Base-by-base conservation (phyloP, 169 alveolate species). In the Plasmodium adleri region DNA sequence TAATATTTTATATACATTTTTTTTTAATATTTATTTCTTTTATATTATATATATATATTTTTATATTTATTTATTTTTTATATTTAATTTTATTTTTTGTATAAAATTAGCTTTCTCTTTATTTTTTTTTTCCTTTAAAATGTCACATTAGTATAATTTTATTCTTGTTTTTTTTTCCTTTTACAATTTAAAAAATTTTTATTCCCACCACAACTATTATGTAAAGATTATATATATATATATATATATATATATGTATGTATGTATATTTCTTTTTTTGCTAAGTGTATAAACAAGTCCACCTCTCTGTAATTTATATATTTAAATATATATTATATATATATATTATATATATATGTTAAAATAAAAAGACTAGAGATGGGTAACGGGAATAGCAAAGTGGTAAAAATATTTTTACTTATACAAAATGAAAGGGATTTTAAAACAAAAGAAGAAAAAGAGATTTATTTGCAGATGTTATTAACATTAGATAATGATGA, bases 321-420 rank as follows among this genome's bases (percentile, higher is more conserved):
- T 5, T 5, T 39, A 39, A 5, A 39, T 39, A 39, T 39, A 39
- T 39, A 5, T 39, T 39, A 5, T 39, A 39, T 39, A 5, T 32
- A 32, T 4, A 32, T 32, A 5, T 39, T 39, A 39, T 39, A 39
- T 5, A 32, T 32, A 32, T 39, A 5, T 39, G 47, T 39, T 39
- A 39, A 39, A 39, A 39, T 1, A 39, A 39, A 39, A 39, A 7
- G 9, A 39, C 47, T 39, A 39, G 49, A 12, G 12, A 83, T 83
- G 91, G 91, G 85, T 15, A 62, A 83, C 7, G 70, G 54, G 43
- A 83, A 45, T 52, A 58, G 74, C 60, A 83, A 68, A 58, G 20
- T 45, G 17, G 58, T 83, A 13, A 22, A 68, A 9, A n/a, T 68
- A 43, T 13, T 83, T 22, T 20, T 75, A 26, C 28, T 78, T 17